Evolutionary conservation across 176 grass and related monocot genomes (phyloP).

Genomic region (Areca catechu): DNA sequence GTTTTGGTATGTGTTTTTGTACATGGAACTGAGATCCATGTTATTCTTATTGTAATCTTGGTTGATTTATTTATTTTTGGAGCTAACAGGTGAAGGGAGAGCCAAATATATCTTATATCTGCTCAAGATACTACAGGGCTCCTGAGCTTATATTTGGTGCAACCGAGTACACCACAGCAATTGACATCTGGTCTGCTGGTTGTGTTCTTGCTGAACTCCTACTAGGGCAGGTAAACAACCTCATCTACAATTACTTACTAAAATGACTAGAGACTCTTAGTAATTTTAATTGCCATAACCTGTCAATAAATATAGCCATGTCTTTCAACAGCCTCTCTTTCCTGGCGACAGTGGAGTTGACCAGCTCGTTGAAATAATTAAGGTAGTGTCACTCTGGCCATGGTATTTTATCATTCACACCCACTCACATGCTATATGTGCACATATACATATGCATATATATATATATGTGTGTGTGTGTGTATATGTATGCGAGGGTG

Average conservation of each 20-base stretch:
- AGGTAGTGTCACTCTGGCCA: slow-evolving; percentile 26
- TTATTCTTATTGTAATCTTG: background rate
- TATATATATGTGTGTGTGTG: too few relatives aligned
- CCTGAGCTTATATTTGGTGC: slow-evolving; percentile 87
- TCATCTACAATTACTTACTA: background rate
- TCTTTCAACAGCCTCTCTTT: slow-evolving; percentile 54
- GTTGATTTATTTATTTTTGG: slow-evolving; percentile 11
- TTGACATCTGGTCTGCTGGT: slow-evolving; percentile 83
- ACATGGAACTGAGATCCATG: too few relatives aligned
- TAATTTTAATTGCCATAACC: too few relatives aligned
- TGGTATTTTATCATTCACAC: background rate
- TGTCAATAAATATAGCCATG: background rate
- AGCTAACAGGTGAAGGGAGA: slow-evolving; percentile 53
- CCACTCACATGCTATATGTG: background rate
- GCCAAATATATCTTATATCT: slow-evolving; percentile 83
- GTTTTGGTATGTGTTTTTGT: slow-evolving; percentile 34
- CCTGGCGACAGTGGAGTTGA: slow-evolving; percentile 78
- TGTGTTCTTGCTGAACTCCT: slow-evolving; percentile 84
- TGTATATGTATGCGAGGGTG: too few relatives aligned
- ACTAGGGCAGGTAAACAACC: slow-evolving; percentile 48
- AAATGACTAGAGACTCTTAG: too few relatives aligned
- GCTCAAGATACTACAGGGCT: slow-evolving; percentile 70
- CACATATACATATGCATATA: too few relatives aligned
- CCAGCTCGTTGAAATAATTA: slow-evolving; percentile 81
- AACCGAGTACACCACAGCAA: slow-evolving; percentile 64